Evolutionary conservation across 177 flowering plant species (phyloP).

Genomic region (Vitis hybrid): DNA sequence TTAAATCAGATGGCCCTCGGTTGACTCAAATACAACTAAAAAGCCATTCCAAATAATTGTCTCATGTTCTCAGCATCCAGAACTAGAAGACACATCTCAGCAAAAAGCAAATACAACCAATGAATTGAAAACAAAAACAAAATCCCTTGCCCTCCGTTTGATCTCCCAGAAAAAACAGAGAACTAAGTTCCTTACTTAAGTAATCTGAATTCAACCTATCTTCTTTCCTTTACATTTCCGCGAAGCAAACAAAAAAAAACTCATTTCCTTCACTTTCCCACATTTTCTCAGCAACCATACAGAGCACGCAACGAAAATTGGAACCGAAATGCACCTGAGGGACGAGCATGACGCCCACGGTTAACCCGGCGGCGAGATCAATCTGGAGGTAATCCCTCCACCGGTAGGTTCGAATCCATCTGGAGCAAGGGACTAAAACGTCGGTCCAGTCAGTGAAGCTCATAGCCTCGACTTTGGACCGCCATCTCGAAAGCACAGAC

Average conservation of each 20-base stretch:
- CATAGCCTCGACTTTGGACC: conserved; percentile 47
- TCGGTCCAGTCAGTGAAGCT: conserved; percentile 63
- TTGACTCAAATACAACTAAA: too few species aligned
- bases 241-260: background rate
- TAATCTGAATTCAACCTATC: too few species aligned
- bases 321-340: conserved; percentile 68
- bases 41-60: too few species aligned
- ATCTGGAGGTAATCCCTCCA: conserved; percentile 77
- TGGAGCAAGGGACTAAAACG: conserved; percentile 66
- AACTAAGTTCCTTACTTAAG: too few species aligned
- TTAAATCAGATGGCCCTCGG: too few species aligned
- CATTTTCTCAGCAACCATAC: conserved; percentile 6
- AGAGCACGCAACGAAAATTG: background rate
- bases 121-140: too few species aligned
- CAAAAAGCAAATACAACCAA: too few species aligned
- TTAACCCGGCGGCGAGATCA: conserved; percentile 83
- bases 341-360: conserved; percentile 96
- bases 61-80: too few species aligned
- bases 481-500: conserved; percentile 35
- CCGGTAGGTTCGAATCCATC: conserved; percentile 81
- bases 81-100: too few species aligned
- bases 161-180: too few species aligned
- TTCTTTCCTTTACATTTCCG: background rate
- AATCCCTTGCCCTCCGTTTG: too few species aligned
- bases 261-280: background rate